phyloP scores from a whole-genome alignment of 2,329 filamentous ascomycete genomes.

The Thelonectria discophora region DNA sequence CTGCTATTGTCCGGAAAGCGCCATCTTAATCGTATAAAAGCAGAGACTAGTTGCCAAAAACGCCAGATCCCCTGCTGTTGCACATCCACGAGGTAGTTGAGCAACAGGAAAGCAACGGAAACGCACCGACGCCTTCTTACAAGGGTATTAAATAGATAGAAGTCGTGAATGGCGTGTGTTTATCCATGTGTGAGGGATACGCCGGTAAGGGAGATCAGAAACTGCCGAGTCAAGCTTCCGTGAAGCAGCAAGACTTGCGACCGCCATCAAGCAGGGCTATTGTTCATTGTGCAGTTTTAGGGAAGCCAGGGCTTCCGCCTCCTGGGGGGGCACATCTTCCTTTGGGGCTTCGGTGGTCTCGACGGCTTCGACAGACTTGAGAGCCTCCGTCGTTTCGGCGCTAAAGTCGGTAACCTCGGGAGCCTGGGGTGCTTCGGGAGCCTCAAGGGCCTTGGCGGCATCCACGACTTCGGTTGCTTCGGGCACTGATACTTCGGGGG shows the following conservation, averaged over 20 bases:
- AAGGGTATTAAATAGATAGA: conserved; percentile 44
- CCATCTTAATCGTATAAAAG: conserved; percentile 19
- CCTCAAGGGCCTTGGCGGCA: conserved; percentile 20
- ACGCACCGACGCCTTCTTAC: conserved; percentile 36
- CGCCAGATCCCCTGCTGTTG: conserved; percentile 35
- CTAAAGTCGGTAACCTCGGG: conserved; percentile 4
- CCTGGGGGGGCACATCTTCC: background rate
- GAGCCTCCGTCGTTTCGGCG: too few species aligned
- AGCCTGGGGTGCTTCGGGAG: conserved; percentile 10
- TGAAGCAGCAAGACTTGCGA: background rate
- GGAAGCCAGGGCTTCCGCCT: conserved; percentile 15
- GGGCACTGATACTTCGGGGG: too few species aligned
- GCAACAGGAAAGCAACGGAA: conserved; percentile 38
- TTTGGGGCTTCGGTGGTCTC: conserved; percentile 17
- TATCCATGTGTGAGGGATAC: conserved; percentile 22
- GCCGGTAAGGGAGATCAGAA: conserved; percentile 7
- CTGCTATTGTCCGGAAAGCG: conserved; percentile 23
- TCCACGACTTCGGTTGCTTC: conserved; percentile 22
- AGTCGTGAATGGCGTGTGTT: conserved; percentile 37
- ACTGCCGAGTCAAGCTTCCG: too few species aligned
- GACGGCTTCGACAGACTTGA: background rate
- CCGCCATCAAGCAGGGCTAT: conserved; percentile 8
- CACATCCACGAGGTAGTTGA: conserved; percentile 31
- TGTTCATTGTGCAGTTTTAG: conserved; percentile 29
- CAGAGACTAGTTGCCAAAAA: conserved; percentile 33